Evolutionary conservation across 352 stramenopile genomes (phyloP), one percentile per base, ranked within the genome.

Genomic region (Globisporangium takayamanum): DNA sequence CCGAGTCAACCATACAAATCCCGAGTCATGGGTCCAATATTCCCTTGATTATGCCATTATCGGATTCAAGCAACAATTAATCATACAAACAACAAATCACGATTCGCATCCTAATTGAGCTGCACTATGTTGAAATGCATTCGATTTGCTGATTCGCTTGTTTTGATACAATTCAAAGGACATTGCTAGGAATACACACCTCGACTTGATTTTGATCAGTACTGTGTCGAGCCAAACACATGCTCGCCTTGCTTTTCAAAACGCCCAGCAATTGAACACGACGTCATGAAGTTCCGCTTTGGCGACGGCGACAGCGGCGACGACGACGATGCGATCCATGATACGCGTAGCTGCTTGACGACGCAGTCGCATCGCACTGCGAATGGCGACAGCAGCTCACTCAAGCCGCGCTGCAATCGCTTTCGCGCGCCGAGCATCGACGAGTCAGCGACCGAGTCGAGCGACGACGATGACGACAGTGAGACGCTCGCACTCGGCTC

Each of bases 201-300:
- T 39, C 33, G 33, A 39, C 33, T 39, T 12, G 33, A 7, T 39
- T 39, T 39, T 39, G 33, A 39, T 12, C 6, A 39, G 14, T 3
- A 39, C 28, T 33, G 33, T 39, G 33, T 7, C 33, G 33, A 39
- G 33, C 33, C 33, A 39, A 39, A 33, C 28, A 33, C 5, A 39
- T 12, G 7, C 5, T 12, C 33, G 7, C 5, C 33, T 39, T 39
- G 33, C 33, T 39, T 39, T 39, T 39, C 33, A 39, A 39, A 39
- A 10, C 33, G 33, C 33, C 33, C 33, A 39, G 33, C 33, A 36
- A 10, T 39, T 39, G 33, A 10, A 39, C 33, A 39, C 33, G 10
- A 51, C 16, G 50, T 28, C n/a, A 90, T 89, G 80, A 72, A 75
- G 67, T 75, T 90, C 61, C 66, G 68, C 47, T 63, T 80, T n/a